Evolutionary conservation across 1,284 basidiomycete species (phyloP).

Genomic region (Ceratobasidium sp.): DNA sequence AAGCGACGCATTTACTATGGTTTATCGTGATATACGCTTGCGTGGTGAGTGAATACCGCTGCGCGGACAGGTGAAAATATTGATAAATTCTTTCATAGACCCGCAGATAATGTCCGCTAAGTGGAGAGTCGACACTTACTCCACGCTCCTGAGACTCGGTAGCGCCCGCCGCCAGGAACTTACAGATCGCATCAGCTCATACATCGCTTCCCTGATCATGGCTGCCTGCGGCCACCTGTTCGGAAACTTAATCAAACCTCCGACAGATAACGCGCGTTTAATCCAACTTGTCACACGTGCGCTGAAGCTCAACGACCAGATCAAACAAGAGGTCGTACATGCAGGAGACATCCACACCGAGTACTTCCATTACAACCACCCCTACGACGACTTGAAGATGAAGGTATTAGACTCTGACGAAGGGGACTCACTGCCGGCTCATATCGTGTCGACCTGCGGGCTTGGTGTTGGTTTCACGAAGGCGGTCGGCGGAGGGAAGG

Average conservation of each 20-base stretch:
- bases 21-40: background rate
- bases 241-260: background rate
- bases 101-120: background rate
- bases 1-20: background rate
- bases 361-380: background rate
- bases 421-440: background rate
- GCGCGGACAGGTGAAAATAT: no score
- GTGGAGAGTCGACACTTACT: conserved; percentile 1
- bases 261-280: background rate
- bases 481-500: background rate
- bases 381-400: background rate
- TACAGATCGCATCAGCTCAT: background rate
- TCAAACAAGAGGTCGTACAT: background rate
- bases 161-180: no score
- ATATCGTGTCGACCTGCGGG: background rate
- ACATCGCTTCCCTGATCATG: background rate
- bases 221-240: background rate
- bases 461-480: background rate
- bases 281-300: background rate
- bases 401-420: background rate
- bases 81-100: background rate
- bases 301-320: background rate
- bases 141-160: background rate
- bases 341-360: background rate
- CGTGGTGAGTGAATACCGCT: background rate